These are phyloP conservation scores for Xenosphaeropsis pyriputrescens DNA, from an alignment of 2,329 filamentous ascomycete species.

Conservation along the genomic window DNA sequence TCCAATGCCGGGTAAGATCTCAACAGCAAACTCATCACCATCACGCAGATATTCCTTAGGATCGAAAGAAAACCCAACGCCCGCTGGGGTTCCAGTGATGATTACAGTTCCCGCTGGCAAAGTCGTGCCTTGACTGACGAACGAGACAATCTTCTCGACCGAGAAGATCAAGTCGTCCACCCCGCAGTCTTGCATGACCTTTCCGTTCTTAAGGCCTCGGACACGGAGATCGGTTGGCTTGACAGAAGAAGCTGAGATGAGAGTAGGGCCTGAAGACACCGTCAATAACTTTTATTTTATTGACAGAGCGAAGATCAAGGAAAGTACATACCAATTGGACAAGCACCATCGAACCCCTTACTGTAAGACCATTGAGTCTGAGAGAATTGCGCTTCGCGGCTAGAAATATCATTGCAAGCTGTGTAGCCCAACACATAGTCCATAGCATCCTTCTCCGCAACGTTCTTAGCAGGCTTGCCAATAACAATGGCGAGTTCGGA, in stretches of 20 bases:
- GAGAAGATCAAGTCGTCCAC: slow-evolving; percentile 30
- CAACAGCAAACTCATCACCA: slow-evolving; percentile 27
- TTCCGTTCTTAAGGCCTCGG: slow-evolving; percentile 29
- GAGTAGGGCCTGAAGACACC: not conserved
- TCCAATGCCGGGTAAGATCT: slow-evolving; percentile 27
- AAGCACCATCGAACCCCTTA: slow-evolving; percentile 29
- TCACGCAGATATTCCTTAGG: slow-evolving; percentile 23
- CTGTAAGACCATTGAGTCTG: slow-evolving; percentile 30
- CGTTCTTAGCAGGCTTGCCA: slow-evolving; percentile 26
- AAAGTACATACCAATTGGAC: slow-evolving; percentile 21
- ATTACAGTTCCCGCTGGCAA: slow-evolving; percentile 23
- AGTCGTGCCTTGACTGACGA: slow-evolving; percentile 22
- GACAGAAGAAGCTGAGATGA: not conserved
- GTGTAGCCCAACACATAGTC: slow-evolving; percentile 37
- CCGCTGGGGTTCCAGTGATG: slow-evolving; percentile 26
- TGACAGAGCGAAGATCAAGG: not conserved
- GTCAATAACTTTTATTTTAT: no score
- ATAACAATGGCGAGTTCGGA: slow-evolving; percentile 32
- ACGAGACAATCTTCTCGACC: slow-evolving; percentile 23
- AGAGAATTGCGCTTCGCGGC: slow-evolving; percentile 29
- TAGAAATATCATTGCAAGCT: slow-evolving; percentile 36
- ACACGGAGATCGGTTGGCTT: slow-evolving; percentile 16
- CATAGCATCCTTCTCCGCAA: slow-evolving; percentile 25
- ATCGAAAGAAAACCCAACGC: slow-evolving; percentile 7
- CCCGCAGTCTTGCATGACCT: slow-evolving; percentile 29